Evolutionary conservation across 176 grass and related monocot genomes (phyloP).

Genomic region (Pontederia paniculata): DNA sequence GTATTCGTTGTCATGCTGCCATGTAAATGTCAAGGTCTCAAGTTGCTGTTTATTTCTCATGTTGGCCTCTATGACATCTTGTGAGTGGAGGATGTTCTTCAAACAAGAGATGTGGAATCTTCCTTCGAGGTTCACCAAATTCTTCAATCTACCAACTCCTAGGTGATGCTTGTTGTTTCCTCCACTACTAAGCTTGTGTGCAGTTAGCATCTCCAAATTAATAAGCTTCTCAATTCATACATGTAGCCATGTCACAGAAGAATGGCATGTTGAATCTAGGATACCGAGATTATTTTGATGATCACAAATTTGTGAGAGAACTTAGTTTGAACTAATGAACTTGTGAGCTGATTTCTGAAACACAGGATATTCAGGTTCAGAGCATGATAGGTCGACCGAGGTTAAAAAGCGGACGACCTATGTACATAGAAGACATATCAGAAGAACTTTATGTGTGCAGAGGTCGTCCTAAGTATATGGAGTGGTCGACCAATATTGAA

Average conservation of each 20-base stretch:
- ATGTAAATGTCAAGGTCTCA: not conserved
- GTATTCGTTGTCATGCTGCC: not conserved
- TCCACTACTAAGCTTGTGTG: not conserved
- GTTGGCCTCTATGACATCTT: not conserved
- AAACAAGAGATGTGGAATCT: not conserved
- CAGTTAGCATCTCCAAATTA: not conserved
- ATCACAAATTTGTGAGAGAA: too few species aligned
- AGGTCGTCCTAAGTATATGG: too few species aligned
- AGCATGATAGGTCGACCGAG: too few species aligned
- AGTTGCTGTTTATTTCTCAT: slow-evolving; percentile 1
- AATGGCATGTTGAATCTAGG: too few species aligned
- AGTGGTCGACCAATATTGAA: too few species aligned
- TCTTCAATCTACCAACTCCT: not conserved
- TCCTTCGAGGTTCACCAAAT: slow-evolving; percentile 7
- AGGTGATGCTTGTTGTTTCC: not conserved
- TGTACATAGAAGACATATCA: too few species aligned
- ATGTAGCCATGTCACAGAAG: not conserved
- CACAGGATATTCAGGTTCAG: too few species aligned
- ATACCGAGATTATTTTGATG: too few species aligned
- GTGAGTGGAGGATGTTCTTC: not conserved
- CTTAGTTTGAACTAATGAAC: too few species aligned
- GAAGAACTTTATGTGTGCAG: too few species aligned
- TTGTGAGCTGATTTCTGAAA: too few species aligned
- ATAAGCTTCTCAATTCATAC: slow-evolving; percentile 3
- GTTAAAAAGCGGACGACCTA: too few species aligned